Evolutionary conservation across 2,329 filamentous ascomycete genomes (phyloP), one percentile per base, ranked within the genome.

Genomic region (Dothiorella sarmentorum): DNA sequence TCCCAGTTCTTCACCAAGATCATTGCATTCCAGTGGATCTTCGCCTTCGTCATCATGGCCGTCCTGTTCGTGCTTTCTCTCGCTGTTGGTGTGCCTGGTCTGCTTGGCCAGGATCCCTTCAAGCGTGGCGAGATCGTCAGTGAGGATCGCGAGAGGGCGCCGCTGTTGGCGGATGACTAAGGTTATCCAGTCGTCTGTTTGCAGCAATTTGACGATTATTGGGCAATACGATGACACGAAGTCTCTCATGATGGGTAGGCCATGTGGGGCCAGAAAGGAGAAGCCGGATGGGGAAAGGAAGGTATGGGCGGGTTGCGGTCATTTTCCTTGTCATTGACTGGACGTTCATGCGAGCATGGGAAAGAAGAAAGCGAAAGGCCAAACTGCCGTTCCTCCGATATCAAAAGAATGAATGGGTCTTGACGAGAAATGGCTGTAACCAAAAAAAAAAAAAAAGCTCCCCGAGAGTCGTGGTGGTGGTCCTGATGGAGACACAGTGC

Each of bases 21-120:
- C 60, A 80, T 95, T 64, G 89, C 90, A 6, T 79, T 96, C 63
- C 91, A 96, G 76, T 96, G 91, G 91, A 93, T 95, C 74, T 96
- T 96, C 71, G 89, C 91, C 31, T 94, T 95, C 68, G 79, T 85
- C 62, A 91, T 96, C 71, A 91, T 93, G 80, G 83, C 80, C 0
- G 70, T 89, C 24, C 82, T 95, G 56, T 88, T 94, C 70, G 71
- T 91, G 18, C 75, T 84, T 17, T 90, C 88, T 1, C 67, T 89
- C 2, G 73, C 81, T 15, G 78, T 91, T 55, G 87, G 84, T 2
- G 73, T 89, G 31, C 87, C 88, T 0, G 82, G 82, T 20, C 79
- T 85, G 68, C 79, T 84, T 11, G 86, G 86, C 60, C 78, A 80
- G 57, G 81, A 85, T 62, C 76, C 74, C 49, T 83, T 83, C 73